These are phyloP conservation scores for Caryopteris hybrid DNA, from an alignment of 305 asterid genomes.

Conservation along the genomic window DNA sequence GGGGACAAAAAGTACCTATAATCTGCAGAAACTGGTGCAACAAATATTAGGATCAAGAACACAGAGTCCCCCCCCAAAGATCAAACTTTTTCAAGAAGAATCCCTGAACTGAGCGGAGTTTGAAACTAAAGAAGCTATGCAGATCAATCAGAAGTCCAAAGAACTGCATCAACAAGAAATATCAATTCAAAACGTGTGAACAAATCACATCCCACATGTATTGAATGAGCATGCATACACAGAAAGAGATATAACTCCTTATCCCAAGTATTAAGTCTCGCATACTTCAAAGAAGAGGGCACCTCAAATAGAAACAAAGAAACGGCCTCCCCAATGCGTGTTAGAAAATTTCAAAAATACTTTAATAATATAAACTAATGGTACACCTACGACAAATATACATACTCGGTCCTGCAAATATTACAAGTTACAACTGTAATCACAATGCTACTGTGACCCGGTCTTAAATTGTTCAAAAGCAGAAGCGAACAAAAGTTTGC, in stretches of 20 bases:
- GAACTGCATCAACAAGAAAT: constrained; percentile 2
- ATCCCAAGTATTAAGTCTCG: constrained; percentile 15
- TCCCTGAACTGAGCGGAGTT: constrained; percentile 1
- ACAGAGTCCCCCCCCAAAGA: constrained; percentile 9
- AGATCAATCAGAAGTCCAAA: constrained; percentile 8
- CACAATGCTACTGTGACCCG: constrained; percentile 22
- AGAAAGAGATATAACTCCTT: constrained; percentile 15
- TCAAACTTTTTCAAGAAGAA: constrained; percentile 17
- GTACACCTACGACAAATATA: constrained; percentile 1
- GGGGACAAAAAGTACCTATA: constrained; percentile 24
- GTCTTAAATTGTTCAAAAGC: constrained; percentile 5
- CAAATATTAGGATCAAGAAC: constrained; percentile 9
- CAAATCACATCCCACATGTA: constrained; percentile 17
- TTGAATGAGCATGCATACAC: neutral
- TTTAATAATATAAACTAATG: neutral
- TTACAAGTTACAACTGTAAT: constrained; percentile 29
- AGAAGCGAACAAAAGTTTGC: neutral
- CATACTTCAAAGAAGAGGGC: constrained; percentile 1
- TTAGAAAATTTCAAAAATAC: constrained; percentile 31
- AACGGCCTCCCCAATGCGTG: constrained; percentile 34
- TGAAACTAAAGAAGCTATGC: constrained; percentile 7
- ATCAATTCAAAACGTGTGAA: constrained; percentile 18
- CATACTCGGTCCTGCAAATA: constrained; percentile 12
- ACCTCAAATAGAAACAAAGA: constrained; percentile 17
- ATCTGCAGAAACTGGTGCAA: constrained; percentile 19